Conservation (phyloP, 1,139 yeast genomes). For the Geotrichum bryndzae region DNA sequence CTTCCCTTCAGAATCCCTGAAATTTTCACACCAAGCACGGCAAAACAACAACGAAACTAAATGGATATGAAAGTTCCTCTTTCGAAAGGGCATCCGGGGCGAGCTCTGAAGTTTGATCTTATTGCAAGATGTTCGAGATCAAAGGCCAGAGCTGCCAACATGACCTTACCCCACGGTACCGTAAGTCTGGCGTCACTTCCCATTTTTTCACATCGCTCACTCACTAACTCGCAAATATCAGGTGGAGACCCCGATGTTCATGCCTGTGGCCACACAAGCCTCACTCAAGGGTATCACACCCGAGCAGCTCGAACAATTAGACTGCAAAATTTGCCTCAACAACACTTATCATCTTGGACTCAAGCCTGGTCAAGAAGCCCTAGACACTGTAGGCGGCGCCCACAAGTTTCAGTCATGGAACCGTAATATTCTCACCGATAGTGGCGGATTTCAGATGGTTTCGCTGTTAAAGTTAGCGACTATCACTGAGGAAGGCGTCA, state of each 20-base stretch:
- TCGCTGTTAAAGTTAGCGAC: conserved; percentile 42
- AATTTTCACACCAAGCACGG: not conserved
- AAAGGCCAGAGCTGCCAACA: conserved; percentile 41
- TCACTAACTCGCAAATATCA: not conserved
- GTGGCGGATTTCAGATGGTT: conserved; percentile 45
- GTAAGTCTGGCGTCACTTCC: conserved; percentile 13
- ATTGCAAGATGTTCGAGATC: conserved; percentile 39
- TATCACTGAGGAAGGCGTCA: conserved; percentile 43
- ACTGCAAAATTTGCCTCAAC: conserved; percentile 40
- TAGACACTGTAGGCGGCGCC: conserved; percentile 42
- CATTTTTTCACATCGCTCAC: not conserved
- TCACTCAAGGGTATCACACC: conserved; percentile 43
- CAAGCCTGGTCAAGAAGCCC: conserved; percentile 40
- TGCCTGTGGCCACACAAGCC: conserved; percentile 47
- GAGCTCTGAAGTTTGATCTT: conserved; percentile 38
- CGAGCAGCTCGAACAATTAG: conserved; percentile 38
- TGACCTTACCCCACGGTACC: conserved; percentile 41
- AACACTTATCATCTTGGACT: conserved; percentile 43
- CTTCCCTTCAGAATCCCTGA: not conserved
- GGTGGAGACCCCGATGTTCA: conserved; percentile 43
- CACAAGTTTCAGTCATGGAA: conserved; percentile 41
- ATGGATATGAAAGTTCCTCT: conserved; percentile 17
- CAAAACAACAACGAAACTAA: not conserved
- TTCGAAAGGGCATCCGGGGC: conserved; percentile 20
- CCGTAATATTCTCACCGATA: conserved; percentile 40